Conservation (phyloP, 164 flowering plant species). For the Umbellularia californica region DNA sequence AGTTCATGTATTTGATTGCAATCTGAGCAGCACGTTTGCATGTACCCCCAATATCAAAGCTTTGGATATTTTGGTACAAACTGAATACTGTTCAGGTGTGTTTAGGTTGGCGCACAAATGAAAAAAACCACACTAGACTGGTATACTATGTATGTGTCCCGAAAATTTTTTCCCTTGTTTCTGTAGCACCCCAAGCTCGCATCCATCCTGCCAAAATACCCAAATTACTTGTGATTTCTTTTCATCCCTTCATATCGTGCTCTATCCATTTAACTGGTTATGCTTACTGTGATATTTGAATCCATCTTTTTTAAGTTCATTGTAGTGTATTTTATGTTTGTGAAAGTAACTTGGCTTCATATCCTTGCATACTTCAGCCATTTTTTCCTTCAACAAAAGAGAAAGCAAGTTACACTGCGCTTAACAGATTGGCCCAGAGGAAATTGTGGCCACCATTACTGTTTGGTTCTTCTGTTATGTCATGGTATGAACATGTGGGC, state of each 20-base stretch:
- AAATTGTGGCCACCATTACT: conserved; percentile 65
- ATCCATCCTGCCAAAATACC: neutral
- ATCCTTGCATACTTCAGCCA: conserved; percentile 40
- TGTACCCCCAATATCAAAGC: neutral
- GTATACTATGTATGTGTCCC: too few species aligned
- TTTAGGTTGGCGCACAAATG: too few species aligned
- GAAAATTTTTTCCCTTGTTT: neutral
- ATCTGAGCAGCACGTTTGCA: neutral
- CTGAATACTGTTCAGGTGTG: neutral
- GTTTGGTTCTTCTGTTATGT: conserved; percentile 73
- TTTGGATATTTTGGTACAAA: neutral
- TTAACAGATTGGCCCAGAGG: conserved; percentile 47
- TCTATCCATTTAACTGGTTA: too few species aligned
- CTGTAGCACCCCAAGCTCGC: neutral
- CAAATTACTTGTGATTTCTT: too few species aligned
- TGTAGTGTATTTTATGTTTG: neutral
- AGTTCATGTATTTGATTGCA: conserved; percentile 10
- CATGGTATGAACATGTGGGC: conserved; percentile 89
- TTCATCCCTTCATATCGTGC: too few species aligned
- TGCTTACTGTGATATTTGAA: too few species aligned
- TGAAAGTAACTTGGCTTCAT: neutral
- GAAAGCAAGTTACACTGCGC: conserved; percentile 33
- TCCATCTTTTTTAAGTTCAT: neutral
- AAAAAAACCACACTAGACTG: too few species aligned
- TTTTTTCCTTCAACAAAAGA: conserved; percentile 39